phyloP scores from a whole-genome alignment of 2,329 filamentous ascomycete species.

The Ophiocordyceps camponoti-leonardi region DNA sequence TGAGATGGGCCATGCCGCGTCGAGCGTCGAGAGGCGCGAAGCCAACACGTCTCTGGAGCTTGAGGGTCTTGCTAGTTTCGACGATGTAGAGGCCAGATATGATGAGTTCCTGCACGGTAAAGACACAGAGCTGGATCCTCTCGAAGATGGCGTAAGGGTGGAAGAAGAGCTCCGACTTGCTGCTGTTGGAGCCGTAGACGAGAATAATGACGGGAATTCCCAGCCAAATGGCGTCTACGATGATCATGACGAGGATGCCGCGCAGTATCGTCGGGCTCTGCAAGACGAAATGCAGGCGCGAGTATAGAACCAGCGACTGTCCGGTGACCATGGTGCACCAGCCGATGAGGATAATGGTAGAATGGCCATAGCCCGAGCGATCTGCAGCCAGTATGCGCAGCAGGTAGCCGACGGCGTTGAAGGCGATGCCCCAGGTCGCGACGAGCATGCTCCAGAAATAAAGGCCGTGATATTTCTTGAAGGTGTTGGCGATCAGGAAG shows the following conservation, averaged over 20 bases:
- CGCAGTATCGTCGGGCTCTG: constrained; percentile 29
- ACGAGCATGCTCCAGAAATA: constrained; percentile 16
- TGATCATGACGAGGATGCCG: constrained; percentile 38
- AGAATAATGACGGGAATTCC: constrained; percentile 37
- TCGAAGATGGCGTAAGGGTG: constrained; percentile 27
- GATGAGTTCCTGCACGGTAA: constrained; percentile 36
- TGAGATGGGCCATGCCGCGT: constrained; percentile 12
- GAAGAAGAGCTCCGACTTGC: constrained; percentile 6
- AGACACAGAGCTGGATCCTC: constrained; percentile 35
- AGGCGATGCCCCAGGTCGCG: constrained; percentile 10
- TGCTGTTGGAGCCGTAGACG: constrained; percentile 30
- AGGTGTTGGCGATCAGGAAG: constrained; percentile 11
- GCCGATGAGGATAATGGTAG: constrained; percentile 12
- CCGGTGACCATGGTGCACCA: constrained; percentile 39
- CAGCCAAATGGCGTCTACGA: constrained; percentile 31
- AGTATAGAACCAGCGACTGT: constrained; percentile 44
- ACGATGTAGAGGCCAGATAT: constrained; percentile 35
- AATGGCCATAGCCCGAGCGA: constrained; percentile 4
- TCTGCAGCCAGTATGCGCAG: constrained; percentile 16
- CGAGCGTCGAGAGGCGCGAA: constrained; percentile 3
- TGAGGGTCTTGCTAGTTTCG: constrained; percentile 30
- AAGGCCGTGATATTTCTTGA: constrained; percentile 10
- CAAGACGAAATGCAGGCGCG: constrained; percentile 40
- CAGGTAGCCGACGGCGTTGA: constrained; percentile 25
- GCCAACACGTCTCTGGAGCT: constrained; percentile 16